Evolutionary conservation across 225 moss, liverwort and hornwort genomes (phyloP).

Genomic region (Asterella californica): DNA sequence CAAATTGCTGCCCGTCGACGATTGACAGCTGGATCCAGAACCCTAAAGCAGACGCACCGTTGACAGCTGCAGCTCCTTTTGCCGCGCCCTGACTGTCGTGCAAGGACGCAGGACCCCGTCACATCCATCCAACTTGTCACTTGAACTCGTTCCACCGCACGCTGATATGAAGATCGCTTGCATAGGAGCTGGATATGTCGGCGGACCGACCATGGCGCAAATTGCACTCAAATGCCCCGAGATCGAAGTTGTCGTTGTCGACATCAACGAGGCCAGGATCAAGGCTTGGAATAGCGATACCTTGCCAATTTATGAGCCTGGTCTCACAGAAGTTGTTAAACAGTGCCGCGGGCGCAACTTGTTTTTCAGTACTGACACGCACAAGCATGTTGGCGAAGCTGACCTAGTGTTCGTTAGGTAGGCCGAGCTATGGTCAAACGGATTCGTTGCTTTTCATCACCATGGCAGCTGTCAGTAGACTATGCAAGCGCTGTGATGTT

Average conservation of each 20-base stretch:
- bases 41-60: no score
- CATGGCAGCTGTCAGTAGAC: no score
- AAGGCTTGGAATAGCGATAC: conserved; percentile 64
- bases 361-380: conserved; percentile 53
- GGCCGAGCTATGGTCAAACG: no score
- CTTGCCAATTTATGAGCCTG: conserved; percentile 64
- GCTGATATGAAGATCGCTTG: conserved; percentile 77
- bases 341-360: conserved; percentile 49
- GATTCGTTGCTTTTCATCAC: no score
- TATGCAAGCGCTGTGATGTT: no score
- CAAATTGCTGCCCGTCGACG: no score
- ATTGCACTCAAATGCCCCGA: conserved; percentile 60
- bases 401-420: conserved; percentile 67
- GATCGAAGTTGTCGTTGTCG: conserved; percentile 54
- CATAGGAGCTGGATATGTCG: conserved; percentile 75
- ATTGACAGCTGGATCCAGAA: no score
- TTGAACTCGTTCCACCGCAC: no score
- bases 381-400: conserved; percentile 56
- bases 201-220: conserved; percentile 73
- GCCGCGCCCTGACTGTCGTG: no score
- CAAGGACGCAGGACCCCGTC: no score
- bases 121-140: no score
- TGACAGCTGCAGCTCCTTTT: no score
- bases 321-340: conserved; percentile 55
- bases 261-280: conserved; percentile 60